Conservation (phyloP, 805 yeast genomes). For the Yarrowia osloensis region DNA sequence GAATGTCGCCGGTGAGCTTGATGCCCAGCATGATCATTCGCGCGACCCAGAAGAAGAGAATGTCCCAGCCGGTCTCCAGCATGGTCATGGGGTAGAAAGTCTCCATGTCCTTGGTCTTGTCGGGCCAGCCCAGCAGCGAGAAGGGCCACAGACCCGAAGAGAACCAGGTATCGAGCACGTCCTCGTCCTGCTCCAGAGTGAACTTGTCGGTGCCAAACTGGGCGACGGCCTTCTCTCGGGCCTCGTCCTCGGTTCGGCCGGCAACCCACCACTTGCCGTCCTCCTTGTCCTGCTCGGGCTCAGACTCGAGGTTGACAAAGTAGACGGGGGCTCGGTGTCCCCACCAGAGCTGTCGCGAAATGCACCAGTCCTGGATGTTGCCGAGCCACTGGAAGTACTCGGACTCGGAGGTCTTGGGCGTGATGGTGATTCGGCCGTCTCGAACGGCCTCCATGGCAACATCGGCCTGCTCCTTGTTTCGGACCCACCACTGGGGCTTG, state of each 20-base stretch:
- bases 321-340: slow-evolving; percentile 98
- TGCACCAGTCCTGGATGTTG: slow-evolving; percentile 98
- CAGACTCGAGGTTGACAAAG: slow-evolving; percentile 77
- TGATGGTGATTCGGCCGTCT: slow-evolving; percentile 74
- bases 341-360: slow-evolving; percentile 92
- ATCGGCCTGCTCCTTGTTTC: slow-evolving; percentile 83
- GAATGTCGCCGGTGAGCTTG: slow-evolving; percentile 86
- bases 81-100: slow-evolving; percentile 85
- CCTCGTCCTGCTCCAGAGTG: slow-evolving; percentile 92
- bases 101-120: slow-evolving; percentile 67
- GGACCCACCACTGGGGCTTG: slow-evolving; percentile 99
- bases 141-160: slow-evolving; percentile 98
- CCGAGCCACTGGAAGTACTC: slow-evolving; percentile 96
- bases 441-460: slow-evolving; percentile 84
- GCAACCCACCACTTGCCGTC: slow-evolving; percentile 83
- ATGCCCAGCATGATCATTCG: slow-evolving; percentile 92
- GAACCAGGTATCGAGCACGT: slow-evolving; percentile 98
- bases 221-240: slow-evolving; percentile 72
- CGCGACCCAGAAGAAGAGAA: slow-evolving; percentile 97
- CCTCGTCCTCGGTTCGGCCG: slow-evolving; percentile 82
- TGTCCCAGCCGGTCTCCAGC: slow-evolving; percentile 99
- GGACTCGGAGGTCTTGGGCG: slow-evolving; percentile 86
- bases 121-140: slow-evolving; percentile 96
- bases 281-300: slow-evolving; percentile 54
- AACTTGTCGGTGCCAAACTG: slow-evolving; percentile 71